A percentile compares a stretch with the other conserved stretches of the same genome.
Evolutionary conservation across 495 filamentous ascomycete species (phyloP).

Genomic region (Penicillium taxi): DNA sequence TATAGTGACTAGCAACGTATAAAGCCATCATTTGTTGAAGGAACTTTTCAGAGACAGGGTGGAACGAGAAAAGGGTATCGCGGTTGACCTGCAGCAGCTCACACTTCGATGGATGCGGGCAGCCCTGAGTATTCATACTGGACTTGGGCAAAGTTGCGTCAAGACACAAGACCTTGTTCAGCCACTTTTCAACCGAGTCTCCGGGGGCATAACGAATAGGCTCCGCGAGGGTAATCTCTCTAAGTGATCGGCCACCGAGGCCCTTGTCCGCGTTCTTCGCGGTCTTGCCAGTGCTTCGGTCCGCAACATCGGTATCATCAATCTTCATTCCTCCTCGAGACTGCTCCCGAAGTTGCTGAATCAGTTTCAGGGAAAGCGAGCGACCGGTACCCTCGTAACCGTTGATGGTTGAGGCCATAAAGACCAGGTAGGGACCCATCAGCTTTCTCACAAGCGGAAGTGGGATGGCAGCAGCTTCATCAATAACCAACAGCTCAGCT

Average conservation of each 20-base stretch:
- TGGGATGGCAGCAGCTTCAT: slow-evolving; percentile 96
- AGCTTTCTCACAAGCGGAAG: slow-evolving; percentile 86
- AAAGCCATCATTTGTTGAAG: slow-evolving; percentile 96
- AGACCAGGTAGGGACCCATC: slow-evolving; percentile 96
- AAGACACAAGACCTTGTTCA: slow-evolving; percentile 88
- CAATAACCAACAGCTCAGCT: slow-evolving; percentile 92
- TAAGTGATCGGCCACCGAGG: slow-evolving; percentile 68
- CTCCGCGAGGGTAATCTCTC: slow-evolving; percentile 86
- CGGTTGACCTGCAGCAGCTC: slow-evolving; percentile 90
- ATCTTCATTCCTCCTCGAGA: slow-evolving; percentile 53
- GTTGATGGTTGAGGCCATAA: slow-evolving; percentile 99
- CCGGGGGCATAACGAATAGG: slow-evolving; percentile 91
- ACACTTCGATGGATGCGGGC: slow-evolving; percentile 82
- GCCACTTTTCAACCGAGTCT: slow-evolving; percentile 90
- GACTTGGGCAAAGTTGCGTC: slow-evolving; percentile 81
- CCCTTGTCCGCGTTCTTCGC: slow-evolving; percentile 53
- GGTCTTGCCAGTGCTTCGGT: slow-evolving; percentile 62
- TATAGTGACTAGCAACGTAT: slow-evolving; percentile 97
- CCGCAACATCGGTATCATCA: slow-evolving; percentile 58
- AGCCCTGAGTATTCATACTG: slow-evolving; percentile 65
- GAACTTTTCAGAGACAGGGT: slow-evolving; percentile 95
- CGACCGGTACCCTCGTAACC: slow-evolving; percentile 97
- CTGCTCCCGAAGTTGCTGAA: slow-evolving; percentile 94
- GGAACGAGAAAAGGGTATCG: slow-evolving; percentile 96
- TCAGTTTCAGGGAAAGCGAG: slow-evolving; percentile 90